Percentiles rank a stretch among this genome's conserved stretches.
Evolutionary conservation across 345 rosid genomes (phyloP).

Genomic region (Syzygium oleosum): DNA sequence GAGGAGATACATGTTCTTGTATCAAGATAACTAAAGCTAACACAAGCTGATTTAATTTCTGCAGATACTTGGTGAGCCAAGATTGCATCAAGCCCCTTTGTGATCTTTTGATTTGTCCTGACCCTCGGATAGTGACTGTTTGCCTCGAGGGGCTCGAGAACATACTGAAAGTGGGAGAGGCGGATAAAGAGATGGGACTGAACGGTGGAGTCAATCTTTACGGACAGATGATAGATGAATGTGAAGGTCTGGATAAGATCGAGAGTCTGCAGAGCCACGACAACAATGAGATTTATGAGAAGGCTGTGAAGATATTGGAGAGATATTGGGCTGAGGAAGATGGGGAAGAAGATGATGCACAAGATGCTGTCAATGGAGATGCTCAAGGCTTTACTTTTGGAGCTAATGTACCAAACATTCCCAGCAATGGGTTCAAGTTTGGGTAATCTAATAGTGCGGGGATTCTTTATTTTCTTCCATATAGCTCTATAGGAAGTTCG

Average conservation of each 20-base stretch:
- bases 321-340: conserved; percentile 79
- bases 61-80: conserved; percentile 60
- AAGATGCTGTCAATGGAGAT: conserved; percentile 26
- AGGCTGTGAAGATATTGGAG: conserved; percentile 75
- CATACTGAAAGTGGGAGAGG: conserved; percentile 77
- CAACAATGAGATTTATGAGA: conserved; percentile 79
- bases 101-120: conserved; percentile 70
- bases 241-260: conserved; percentile 70
- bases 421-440: conserved; percentile 70
- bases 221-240: conserved; percentile 64
- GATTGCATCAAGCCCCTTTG: conserved; percentile 85
- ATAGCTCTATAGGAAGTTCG: not conserved
- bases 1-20: not conserved
- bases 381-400: conserved; percentile 48
- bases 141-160: conserved; percentile 85
- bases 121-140: conserved; percentile 78
- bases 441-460: conserved; percentile 21
- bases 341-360: conserved; percentile 38
- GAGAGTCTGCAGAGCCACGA: conserved; percentile 75
- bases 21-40: not conserved
- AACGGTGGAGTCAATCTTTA: conserved; percentile 45
- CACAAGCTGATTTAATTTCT: not conserved
- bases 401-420: conserved; percentile 33
- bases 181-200: conserved; percentile 61
- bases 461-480: not conserved